Conservation (phyloP, 345 rosid species). For the Clausena lansium region DNA sequence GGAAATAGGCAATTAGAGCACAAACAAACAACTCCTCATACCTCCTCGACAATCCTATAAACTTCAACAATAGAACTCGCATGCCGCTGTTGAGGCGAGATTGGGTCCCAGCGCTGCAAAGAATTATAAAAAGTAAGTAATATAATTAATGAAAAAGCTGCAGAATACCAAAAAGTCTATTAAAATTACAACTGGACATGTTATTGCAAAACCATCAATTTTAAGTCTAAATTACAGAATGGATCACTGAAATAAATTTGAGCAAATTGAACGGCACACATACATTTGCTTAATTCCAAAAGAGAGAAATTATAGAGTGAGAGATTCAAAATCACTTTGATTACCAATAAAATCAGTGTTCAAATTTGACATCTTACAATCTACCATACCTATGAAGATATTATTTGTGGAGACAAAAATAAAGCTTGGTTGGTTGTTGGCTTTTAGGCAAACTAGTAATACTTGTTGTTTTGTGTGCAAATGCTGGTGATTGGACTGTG, state of each 20-base stretch:
- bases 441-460: no score
- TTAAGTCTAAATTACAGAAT: neutral
- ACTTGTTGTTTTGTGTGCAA: no score
- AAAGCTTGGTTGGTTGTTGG: no score
- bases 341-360: neutral
- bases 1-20: neutral
- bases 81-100: conserved; percentile 93
- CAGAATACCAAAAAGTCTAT: neutral
- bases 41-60: conserved; percentile 98
- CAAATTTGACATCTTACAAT: neutral
- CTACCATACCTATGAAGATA: neutral
- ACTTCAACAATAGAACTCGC: conserved; percentile 96
- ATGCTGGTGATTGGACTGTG: no score
- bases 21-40: conserved; percentile 18
- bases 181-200: neutral
- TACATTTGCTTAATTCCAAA: neutral
- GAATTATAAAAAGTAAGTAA: conserved; percentile 8
- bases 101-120: conserved; percentile 85
- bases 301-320: neutral
- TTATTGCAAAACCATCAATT: neutral
- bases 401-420: no score
- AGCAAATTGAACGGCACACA: neutral
- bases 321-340: neutral
- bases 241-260: neutral
- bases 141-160: neutral